Evolutionary conservation across 306 rosid genomes (phyloP).

Genomic region (Nissolia schottii): DNA sequence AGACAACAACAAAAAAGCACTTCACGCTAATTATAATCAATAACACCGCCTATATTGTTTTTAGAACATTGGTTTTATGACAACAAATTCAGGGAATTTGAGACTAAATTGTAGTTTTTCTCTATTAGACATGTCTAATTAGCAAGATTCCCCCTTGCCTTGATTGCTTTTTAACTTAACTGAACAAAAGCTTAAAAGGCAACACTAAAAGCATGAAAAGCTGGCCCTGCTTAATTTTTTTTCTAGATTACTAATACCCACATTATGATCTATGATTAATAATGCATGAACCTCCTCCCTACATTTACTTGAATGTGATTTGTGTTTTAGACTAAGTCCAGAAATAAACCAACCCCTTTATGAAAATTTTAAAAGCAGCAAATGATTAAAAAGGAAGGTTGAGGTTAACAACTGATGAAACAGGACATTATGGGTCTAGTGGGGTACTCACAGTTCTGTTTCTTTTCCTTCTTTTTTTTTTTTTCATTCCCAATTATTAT

Average conservation of each 20-base stretch:
- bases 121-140: constrained; percentile 17
- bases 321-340: constrained; percentile 23
- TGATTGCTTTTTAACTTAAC: constrained; percentile 29
- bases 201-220: constrained; percentile 8
- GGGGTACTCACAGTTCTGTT: constrained; percentile 63
- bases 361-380: constrained; percentile 30
- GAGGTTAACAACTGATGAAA: constrained; percentile 57
- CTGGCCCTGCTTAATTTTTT: neutral
- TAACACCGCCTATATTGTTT: neutral
- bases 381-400: constrained; percentile 53
- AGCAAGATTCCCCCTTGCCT: too few species aligned
- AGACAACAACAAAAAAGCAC: constrained; percentile 47
- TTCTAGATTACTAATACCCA: neutral
- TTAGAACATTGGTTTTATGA: constrained; percentile 12
- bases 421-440: constrained; percentile 62
- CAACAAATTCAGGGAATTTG: constrained; percentile 11
- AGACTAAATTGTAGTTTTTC: neutral
- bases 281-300: constrained; percentile 39
- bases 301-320: constrained; percentile 9
- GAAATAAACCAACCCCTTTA: constrained; percentile 38
- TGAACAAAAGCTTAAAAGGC: constrained; percentile 9
- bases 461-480: constrained; percentile 42
- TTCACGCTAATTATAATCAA: constrained; percentile 18
- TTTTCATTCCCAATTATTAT: constrained; percentile 52
- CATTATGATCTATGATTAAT: neutral